Conservation (phyloP, 169 alveolate genomes). For the Plasmodium relictum region DNA sequence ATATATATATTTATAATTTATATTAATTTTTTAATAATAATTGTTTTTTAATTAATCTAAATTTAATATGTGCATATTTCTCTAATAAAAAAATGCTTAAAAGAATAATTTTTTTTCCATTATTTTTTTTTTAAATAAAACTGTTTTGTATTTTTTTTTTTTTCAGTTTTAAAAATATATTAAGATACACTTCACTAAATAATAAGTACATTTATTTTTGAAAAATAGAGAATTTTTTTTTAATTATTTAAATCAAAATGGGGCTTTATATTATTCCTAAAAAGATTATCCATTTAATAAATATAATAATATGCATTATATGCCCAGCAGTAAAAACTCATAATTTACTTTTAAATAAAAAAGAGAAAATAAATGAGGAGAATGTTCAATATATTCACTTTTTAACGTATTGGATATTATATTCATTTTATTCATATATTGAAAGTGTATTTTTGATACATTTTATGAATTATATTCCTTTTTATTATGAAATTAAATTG, state of each 20-base stretch:
- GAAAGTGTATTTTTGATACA: constrained; percentile 73
- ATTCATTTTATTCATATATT: constrained; percentile 73
- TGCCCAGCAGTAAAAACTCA: constrained; percentile 71
- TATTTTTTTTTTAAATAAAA: too few species aligned
- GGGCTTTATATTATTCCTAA: constrained; percentile 63
- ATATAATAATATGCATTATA: constrained; percentile 50
- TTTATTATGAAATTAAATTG: constrained; percentile 82
- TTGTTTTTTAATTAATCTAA: too few species aligned
- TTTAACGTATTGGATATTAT: constrained; percentile 84
- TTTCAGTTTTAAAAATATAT: too few species aligned
- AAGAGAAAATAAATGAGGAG: constrained; percentile 54
- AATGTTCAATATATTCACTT: constrained; percentile 78
- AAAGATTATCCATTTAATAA: constrained; percentile 52
- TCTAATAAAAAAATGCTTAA: too few species aligned
- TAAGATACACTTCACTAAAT: too few species aligned
- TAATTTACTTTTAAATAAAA: constrained; percentile 48
- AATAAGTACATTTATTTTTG: too few species aligned
- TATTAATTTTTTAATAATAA: too few species aligned
- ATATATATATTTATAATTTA: too few species aligned
- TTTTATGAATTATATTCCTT: constrained; percentile 79
- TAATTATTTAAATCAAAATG: constrained; percentile 37
- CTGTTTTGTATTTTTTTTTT: too few species aligned
- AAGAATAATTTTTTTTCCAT: too few species aligned
- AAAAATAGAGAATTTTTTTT: neutral
- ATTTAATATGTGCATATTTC: too few species aligned